Base-by-base conservation (phyloP, 306 rosid species). In the Fagus crenata region DNA sequence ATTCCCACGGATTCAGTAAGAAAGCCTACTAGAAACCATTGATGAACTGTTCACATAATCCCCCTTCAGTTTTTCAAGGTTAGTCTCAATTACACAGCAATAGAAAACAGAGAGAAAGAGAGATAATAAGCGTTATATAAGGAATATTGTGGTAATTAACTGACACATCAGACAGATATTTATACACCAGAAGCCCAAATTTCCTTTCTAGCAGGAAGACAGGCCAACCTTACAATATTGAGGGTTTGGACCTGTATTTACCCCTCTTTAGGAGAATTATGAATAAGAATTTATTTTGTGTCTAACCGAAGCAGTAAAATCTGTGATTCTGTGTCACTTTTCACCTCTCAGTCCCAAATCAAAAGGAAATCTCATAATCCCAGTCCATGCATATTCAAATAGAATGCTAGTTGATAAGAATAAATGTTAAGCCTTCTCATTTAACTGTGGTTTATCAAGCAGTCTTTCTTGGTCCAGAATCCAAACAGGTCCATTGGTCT, bases 401-500 rank as follows among this genome's bases (percentile, higher is more conserved):
- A 51, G 8, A 15, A 54, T 32, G 22, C 37, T 37, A 15, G 49
- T 2, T 39, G 32, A 7, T n/a, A 5, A 37, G 13, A 3, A 37
- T 3, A 67, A 13, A 5, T 14, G 18, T 61, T 1, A 61, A 11
- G 41, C 40, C 70, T 2, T 2, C 60, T 73, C 79, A 82, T 28
- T 37, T 49, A 32, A 22, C 51, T 46, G 8, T 9, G 18, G 33
- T 54, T 39, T 54, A 22, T 17, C 53, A 17, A 1, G 56, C 28
- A 65, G 49, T 22, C 39, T 0, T 59, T 51, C 68, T 17, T 28
- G 81, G 18, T 70, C 72, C 37, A 58, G 35, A 69, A 46, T 70
- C 59, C 58, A 70, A 65, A 65, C 58, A 2, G n/a, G 3, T 42
- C 42, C 75, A 58, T 72, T 75, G 53, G 53, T 67, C 69, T 72